Base-by-base conservation (phyloP, 2,329 filamentous ascomycete species). In the Leptosphaerulina australis region DNA sequence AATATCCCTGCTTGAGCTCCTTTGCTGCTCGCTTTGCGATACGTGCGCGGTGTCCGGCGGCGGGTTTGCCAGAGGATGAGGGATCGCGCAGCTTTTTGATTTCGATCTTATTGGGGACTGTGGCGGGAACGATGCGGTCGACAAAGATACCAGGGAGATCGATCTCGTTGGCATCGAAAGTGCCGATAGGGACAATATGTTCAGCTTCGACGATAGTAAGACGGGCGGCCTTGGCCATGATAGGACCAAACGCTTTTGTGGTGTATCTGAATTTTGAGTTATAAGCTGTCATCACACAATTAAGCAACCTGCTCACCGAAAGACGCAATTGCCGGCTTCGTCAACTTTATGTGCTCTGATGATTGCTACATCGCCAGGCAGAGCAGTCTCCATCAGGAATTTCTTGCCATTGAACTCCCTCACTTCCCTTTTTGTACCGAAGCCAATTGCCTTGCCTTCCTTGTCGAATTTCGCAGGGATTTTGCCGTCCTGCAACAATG, bases 1-100 rank as follows among this genome's bases (percentile, higher is more conserved):
- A 95, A 88, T 93, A 94, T 74, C 91, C 91, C 73, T 95, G 91
- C 81, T 93, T 90, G 78, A 96, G 93, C 77, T 95, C 91, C 78
- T 92, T 93, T 40, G 91, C 90, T 0, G 91, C 91, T 50, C 91
- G 83, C 50, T 83, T 83, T 15, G 94, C 90, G 68, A 96, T 96
- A 50, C 88, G 83, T 74, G 94, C 88, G 54, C 91, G 83, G 22
- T 64, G 62, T 22, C 60, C 54, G 6, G 45, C 38, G 0, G 52
- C 52, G 2, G 62, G 52, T n/a, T 53, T 62, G 12, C 39, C 35
- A 11, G 60, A 56, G 1, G 62, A 46, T 12, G 47, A 43, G 10
- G 66, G 50, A 11, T 64, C 57, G 25, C 64, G 67, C 6, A 70
- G 57, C 50, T 71, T 72, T 47, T 65, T 69, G 55, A 71, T 69